These are phyloP conservation scores for Hanseniaspora sp. DNA, from an alignment of 1,139 yeast genomes.

Conservation along the genomic window DNA sequence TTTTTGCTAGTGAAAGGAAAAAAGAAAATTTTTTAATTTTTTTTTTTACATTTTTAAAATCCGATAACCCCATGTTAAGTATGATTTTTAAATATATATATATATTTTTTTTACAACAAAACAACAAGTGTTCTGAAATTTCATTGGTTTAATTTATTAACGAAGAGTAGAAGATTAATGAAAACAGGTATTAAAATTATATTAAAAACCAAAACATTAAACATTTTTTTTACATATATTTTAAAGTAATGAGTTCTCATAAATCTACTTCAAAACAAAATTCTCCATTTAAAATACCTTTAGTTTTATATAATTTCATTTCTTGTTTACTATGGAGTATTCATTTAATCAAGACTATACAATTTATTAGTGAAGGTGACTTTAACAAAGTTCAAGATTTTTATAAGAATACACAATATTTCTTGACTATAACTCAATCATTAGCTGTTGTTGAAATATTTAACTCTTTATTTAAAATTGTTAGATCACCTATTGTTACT, in stretches of 20 bases:
- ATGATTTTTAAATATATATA: too few species aligned
- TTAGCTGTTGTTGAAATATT: conserved; percentile 70
- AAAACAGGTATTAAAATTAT: not conserved
- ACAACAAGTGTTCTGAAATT: too few species aligned
- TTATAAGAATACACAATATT: conserved; percentile 47
- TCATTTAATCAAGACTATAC: conserved; percentile 41
- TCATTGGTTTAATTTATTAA: too few species aligned
- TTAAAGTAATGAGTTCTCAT: not conserved
- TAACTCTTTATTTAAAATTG: conserved; percentile 68
- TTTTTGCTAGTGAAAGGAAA: not conserved
- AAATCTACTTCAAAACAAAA: not conserved
- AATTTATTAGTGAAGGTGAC: conserved; percentile 35
- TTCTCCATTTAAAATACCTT: conserved; percentile 16
- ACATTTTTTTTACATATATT: not conserved
- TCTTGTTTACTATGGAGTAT: conserved; percentile 61
- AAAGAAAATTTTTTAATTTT: not conserved
- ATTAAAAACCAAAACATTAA: too few species aligned
- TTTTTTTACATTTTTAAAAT: not conserved
- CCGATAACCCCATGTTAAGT: not conserved
- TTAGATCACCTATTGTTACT: conserved; percentile 73
- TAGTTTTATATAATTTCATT: conserved; percentile 48
- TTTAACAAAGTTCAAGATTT: conserved; percentile 32
- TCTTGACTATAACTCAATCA: conserved; percentile 66
- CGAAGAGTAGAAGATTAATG: not conserved
- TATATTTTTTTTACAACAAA: too few species aligned